phyloP scores from a whole-genome alignment of 2,329 filamentous ascomycete genomes.

The Byssochlamys sp. region DNA sequence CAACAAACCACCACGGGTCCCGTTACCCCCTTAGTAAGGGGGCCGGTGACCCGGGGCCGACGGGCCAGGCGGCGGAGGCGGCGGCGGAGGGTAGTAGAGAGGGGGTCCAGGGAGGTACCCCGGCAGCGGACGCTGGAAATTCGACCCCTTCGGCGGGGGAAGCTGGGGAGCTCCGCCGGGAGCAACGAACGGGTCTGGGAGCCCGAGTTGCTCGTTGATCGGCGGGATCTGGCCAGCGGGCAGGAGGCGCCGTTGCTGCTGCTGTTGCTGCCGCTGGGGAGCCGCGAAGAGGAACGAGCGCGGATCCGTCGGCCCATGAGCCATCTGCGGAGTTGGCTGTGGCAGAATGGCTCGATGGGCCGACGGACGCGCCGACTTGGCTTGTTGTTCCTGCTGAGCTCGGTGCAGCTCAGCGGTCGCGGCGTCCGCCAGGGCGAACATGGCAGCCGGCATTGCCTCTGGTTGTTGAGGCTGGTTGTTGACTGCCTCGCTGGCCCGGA shows the following conservation, averaged over 20 bases:
- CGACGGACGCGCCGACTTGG: constrained; percentile 21
- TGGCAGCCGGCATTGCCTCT: constrained; percentile 8
- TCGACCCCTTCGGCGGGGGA: constrained; percentile 30
- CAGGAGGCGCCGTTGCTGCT: constrained; percentile 28
- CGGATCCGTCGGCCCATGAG: constrained; percentile 21
- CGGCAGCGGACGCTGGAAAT: constrained; percentile 24
- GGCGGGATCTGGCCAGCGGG: constrained; percentile 22
- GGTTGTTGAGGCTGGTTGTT: constrained; percentile 5
- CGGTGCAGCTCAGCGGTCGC: neutral
- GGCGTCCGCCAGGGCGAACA: constrained; percentile 28
- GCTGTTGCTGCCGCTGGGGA: constrained; percentile 19
- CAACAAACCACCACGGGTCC: neutral
- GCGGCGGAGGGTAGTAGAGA: constrained; percentile 16
- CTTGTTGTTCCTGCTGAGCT: neutral
- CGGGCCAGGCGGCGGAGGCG: constrained; percentile 3
- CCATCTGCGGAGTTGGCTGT: constrained; percentile 15
- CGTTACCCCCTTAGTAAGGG: constrained; percentile 6
- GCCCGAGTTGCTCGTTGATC: constrained; percentile 21
- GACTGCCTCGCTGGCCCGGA: constrained; percentile 20
- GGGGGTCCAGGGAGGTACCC: constrained; percentile 16
- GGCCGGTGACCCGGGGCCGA: constrained; percentile 9
- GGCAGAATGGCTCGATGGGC: constrained; percentile 22
- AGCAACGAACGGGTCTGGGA: constrained; percentile 30
- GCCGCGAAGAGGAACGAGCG: constrained; percentile 20
- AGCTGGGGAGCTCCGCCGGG: constrained; percentile 26